phyloP scores from a whole-genome alignment of 768 basidiomycete species.

The Tulasnella sp. region DNA sequence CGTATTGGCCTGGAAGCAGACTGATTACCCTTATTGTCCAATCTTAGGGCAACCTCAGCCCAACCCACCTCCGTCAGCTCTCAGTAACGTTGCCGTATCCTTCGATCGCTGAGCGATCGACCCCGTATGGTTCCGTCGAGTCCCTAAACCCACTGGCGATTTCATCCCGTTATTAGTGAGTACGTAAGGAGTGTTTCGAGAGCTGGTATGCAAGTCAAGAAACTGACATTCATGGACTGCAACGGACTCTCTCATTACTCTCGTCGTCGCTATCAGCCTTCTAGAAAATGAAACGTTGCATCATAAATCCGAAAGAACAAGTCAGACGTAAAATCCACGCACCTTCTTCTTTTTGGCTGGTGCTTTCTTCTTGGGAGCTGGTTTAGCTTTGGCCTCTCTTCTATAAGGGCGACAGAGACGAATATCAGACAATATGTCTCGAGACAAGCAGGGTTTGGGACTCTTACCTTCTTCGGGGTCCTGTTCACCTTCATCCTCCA shows the following conservation, averaged over 20 bases:
- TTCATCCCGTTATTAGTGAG: too few species aligned
- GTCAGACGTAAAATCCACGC: neutral
- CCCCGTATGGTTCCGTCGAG: too few species aligned
- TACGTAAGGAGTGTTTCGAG: too few species aligned
- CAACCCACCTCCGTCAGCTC: too few species aligned
- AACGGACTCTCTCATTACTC: neutral
- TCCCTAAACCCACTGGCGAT: too few species aligned
- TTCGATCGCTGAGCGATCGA: too few species aligned
- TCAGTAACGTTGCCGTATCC: too few species aligned
- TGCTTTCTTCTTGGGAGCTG: slow-evolving; percentile 3
- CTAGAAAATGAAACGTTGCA: neutral
- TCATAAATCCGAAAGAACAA: neutral
- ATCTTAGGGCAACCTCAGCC: too few species aligned
- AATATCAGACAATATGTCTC: neutral
- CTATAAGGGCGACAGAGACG: neutral
- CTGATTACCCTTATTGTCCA: too few species aligned
- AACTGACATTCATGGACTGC: neutral
- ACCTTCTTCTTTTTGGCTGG: slow-evolving; percentile 8
- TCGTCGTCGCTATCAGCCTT: slow-evolving; percentile 1
- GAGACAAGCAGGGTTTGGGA: neutral
- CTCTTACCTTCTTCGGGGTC: slow-evolving; percentile 33
- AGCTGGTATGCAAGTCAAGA: too few species aligned
- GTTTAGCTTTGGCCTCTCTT: neutral
- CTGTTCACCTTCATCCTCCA: slow-evolving; percentile 41
- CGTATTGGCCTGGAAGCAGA: too few species aligned